phyloP scores from a whole-genome alignment of 192 early-diverging fungal genomes.

The Backusella psychrophila region DNA sequence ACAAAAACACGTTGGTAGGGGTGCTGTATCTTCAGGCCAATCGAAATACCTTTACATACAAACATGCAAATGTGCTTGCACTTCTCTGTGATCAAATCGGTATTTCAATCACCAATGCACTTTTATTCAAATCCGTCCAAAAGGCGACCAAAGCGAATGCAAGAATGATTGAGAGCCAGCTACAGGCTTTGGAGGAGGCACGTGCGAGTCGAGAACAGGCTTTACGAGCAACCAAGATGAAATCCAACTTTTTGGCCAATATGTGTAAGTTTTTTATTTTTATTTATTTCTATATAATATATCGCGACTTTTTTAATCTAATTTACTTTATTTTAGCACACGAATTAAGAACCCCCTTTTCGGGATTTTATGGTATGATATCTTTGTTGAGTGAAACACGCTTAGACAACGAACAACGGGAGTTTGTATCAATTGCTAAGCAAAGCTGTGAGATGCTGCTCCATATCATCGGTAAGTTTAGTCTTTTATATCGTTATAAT shows the following conservation, averaged over 20 bases:
- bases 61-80: constrained; percentile 39
- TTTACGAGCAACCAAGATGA: constrained; percentile 41
- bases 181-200: constrained; percentile 20
- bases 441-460: constrained; percentile 51
- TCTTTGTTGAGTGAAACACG: constrained; percentile 43
- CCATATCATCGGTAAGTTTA: constrained; percentile 38
- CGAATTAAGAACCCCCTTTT: constrained; percentile 40
- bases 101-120: constrained; percentile 47
- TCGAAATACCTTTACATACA: constrained; percentile 14
- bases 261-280: constrained; percentile 34
- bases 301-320: neutral
- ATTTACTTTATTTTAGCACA: constrained; percentile 5
- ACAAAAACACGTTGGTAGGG: constrained; percentile 40
- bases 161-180: constrained; percentile 21
- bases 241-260: constrained; percentile 49
- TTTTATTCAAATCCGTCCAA: constrained; percentile 41
- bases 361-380: constrained; percentile 45
- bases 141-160: constrained; percentile 24
- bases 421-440: constrained; percentile 50
- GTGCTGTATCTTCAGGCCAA: constrained; percentile 42
- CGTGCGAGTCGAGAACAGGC: constrained; percentile 34
- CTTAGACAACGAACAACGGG: constrained; percentile 45
- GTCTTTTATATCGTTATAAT: neutral
- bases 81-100: constrained; percentile 45
- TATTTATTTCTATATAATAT: neutral